Evolutionary conservation across 768 basidiomycete species (phyloP).

Genomic region (Vararia minispora): DNA sequence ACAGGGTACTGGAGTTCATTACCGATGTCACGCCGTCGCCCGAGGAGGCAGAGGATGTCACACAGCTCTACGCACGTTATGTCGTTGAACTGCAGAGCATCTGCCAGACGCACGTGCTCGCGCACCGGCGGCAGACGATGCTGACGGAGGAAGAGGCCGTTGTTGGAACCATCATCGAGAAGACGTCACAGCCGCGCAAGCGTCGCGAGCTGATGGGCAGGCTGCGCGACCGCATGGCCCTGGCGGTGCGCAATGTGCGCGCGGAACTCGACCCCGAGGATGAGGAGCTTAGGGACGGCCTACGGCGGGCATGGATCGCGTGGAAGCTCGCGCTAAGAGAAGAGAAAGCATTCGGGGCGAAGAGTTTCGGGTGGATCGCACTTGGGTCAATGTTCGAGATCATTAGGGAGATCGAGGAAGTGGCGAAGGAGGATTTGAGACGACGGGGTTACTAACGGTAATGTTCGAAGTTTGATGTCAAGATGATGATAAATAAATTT

Average conservation of each 20-base stretch:
- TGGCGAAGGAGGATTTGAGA: constrained; percentile 13
- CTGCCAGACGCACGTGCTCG: constrained; percentile 36
- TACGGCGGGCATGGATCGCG: constrained; percentile 43
- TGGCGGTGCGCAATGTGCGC: constrained; percentile 38
- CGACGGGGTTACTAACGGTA: too few relatives aligned
- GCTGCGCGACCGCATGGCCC: constrained; percentile 42
- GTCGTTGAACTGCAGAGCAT: constrained; percentile 34
- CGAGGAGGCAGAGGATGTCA: constrained; percentile 1
- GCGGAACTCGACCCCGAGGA: constrained; percentile 42
- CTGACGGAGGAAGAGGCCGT: constrained; percentile 56
- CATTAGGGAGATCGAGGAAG: constrained; percentile 33
- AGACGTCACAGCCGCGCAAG: constrained; percentile 44
- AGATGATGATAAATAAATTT: too few relatives aligned
- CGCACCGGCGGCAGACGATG: constrained; percentile 24
- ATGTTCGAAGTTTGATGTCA: too few relatives aligned
- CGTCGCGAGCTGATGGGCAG: constrained; percentile 42
- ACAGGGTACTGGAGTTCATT: constrained; percentile 17
- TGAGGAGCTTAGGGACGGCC: constrained; percentile 26
- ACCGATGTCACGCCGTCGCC: constrained; percentile 2
- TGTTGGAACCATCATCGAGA: constrained; percentile 58
- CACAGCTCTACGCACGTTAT: constrained; percentile 26
- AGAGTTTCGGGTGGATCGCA: constrained; percentile 52
- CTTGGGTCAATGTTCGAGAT: constrained; percentile 47
- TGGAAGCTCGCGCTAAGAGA: constrained; percentile 33
- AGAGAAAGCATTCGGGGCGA: constrained; percentile 38